Percentiles rank a stretch among this genome's conserved stretches.
Evolutionary conservation across 768 basidiomycete species (phyloP).

Genomic region (Podaxis pistillaris): DNA sequence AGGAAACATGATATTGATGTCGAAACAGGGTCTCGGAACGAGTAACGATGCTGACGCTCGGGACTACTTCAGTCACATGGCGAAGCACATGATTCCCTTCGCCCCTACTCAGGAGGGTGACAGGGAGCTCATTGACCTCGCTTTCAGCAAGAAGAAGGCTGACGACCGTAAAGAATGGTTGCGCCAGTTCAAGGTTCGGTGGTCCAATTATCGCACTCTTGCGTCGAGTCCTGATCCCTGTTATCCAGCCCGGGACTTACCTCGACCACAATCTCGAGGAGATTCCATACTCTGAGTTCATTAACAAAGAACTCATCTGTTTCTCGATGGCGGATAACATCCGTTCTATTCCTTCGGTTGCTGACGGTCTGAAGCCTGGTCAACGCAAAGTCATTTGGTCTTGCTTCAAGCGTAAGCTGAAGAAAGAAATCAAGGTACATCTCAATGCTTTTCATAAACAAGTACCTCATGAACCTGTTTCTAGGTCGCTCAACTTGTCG

Average conservation of each 20-base stretch:
- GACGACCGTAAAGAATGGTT: constrained; percentile 99
- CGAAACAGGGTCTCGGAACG: constrained; percentile 86
- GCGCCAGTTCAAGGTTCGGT: constrained; percentile 72
- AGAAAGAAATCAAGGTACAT: constrained; percentile 83
- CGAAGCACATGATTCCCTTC: constrained; percentile 94
- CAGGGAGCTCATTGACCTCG: constrained; percentile 88
- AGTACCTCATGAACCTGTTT: background rate
- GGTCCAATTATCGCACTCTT: background rate
- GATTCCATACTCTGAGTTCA: constrained; percentile 90
- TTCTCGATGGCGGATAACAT: constrained; percentile 99
- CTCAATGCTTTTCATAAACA: background rate
- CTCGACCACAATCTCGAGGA: constrained; percentile 86
- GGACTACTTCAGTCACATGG: constrained; percentile 90
- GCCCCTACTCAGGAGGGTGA: constrained; percentile 78
- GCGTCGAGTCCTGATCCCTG: constrained; percentile 6
- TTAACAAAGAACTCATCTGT: constrained; percentile 95
- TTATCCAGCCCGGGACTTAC: constrained; percentile 81
- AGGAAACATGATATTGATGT: background rate
- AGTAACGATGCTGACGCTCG: constrained; percentile 87
- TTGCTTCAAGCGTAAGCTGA: constrained; percentile 93
- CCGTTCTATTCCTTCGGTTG: constrained; percentile 93
- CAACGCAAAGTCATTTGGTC: constrained; percentile 97
- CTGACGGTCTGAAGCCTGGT: constrained; percentile 95
- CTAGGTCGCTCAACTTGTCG: constrained; percentile 91
- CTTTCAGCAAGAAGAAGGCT: constrained; percentile 99